Percentiles rank a stretch among this genome's conserved stretches.
Conservation (phyloP, 495 filamentous ascomycete genomes). For the Hypoxylon fragiforme region DNA sequence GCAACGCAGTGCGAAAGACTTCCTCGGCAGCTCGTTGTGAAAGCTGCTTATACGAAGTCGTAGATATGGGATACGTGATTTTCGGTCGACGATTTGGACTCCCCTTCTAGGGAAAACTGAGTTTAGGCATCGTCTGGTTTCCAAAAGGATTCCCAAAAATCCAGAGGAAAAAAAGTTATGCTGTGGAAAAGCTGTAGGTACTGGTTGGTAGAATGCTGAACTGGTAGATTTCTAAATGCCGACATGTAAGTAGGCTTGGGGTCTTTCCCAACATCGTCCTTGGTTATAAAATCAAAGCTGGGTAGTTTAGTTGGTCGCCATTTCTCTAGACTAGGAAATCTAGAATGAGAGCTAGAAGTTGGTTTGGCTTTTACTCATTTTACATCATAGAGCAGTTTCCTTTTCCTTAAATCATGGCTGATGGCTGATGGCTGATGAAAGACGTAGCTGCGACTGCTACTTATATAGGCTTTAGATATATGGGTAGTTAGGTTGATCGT, state of each 20-base stretch:
- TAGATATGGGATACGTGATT: conserved; percentile 37
- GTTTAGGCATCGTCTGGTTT: conserved; percentile 51
- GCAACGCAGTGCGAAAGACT: conserved; percentile 41
- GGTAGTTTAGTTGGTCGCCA: neutral
- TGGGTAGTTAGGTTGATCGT: too few species aligned
- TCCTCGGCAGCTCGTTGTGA: conserved; percentile 43
- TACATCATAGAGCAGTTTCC: conserved; percentile 7
- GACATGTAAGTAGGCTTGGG: neutral
- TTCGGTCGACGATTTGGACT: conserved; percentile 49
- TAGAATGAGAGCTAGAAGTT: neutral
- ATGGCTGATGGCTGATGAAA: too few species aligned
- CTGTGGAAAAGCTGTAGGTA: conserved; percentile 35
- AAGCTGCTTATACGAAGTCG: conserved; percentile 27
- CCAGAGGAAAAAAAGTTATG: conserved; percentile 27
- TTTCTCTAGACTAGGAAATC: neutral
- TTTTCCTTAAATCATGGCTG: neutral
- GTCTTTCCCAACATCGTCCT: conserved; percentile 2
- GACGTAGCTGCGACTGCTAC: too few species aligned
- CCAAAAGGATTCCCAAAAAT: conserved; percentile 40
- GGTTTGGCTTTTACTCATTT: neutral
- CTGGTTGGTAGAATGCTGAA: conserved; percentile 6
- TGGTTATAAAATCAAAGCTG: neutral
- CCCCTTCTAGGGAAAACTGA: conserved; percentile 55
- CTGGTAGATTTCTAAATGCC: neutral
- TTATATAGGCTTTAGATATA: neutral